Conservation (phyloP, 768 basidiomycete species). For the Xanthoconium stramineum region DNA sequence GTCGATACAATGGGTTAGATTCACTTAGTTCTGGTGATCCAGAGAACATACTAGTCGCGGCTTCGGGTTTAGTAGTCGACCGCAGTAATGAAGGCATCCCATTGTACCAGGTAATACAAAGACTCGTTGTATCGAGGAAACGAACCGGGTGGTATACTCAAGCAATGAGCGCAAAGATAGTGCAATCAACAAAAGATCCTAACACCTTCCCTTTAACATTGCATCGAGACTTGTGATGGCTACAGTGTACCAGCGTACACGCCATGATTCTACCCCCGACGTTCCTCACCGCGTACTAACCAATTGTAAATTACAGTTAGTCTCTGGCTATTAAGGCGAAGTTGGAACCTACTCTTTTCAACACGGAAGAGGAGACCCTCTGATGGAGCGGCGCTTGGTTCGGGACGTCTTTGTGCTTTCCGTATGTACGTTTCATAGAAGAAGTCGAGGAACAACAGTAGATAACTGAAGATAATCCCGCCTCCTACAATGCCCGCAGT, state of each 20-base stretch:
- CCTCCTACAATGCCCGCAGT: conserved; percentile 11
- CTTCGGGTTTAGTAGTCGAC: too few relatives aligned
- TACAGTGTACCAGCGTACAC: not conserved
- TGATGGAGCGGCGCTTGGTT: not conserved
- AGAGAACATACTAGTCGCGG: too few relatives aligned
- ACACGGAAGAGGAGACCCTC: conserved; percentile 12
- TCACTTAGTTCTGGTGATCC: too few relatives aligned
- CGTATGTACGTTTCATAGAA: conserved; percentile 17
- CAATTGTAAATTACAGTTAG: not conserved
- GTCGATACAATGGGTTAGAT: too few relatives aligned
- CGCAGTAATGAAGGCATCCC: too few relatives aligned
- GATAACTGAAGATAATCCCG: conserved; percentile 17
- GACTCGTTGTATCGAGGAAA: too few relatives aligned
- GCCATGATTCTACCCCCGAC: not conserved
- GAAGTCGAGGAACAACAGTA: conserved; percentile 22
- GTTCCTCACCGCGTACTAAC: not conserved
- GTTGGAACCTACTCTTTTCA: conserved; percentile 5
- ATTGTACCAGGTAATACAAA: too few relatives aligned
- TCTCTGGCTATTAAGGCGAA: not conserved
- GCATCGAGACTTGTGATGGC: not conserved
- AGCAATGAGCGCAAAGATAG: too few relatives aligned
- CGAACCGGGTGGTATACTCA: too few relatives aligned
- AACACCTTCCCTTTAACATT: not conserved
- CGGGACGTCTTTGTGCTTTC: not conserved
- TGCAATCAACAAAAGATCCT: too few relatives aligned